Percentiles rank a stretch among this genome's conserved stretches.
Conservation (phyloP, 441 rosid species). For the Pelargonium exstipulatum region DNA sequence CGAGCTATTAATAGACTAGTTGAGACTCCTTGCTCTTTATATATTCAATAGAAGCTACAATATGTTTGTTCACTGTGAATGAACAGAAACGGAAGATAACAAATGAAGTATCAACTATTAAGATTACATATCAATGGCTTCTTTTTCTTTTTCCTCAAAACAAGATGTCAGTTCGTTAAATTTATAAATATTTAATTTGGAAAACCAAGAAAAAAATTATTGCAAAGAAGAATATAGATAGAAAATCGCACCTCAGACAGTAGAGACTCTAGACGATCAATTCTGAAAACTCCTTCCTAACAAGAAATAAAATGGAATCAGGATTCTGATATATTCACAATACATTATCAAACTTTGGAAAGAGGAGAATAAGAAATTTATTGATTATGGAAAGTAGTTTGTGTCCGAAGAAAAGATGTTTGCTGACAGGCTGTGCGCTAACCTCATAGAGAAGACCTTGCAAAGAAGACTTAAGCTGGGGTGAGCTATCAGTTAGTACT, state of each 20-base stretch:
- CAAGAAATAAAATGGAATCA: slow-evolving; percentile 19
- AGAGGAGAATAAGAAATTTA: neutral
- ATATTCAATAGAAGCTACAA: no score
- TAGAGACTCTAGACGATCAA: slow-evolving; percentile 91
- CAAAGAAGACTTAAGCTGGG: slow-evolving; percentile 72
- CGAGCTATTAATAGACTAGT: no score
- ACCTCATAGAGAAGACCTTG: slow-evolving; percentile 81
- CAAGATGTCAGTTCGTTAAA: neutral
- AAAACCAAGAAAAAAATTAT: neutral
- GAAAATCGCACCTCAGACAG: slow-evolving; percentile 60
- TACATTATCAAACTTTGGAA: neutral
- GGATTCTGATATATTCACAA: neutral
- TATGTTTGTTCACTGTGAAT: no score
- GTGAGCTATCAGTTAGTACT: slow-evolving; percentile 82
- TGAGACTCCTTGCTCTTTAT: no score
- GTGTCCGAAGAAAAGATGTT: slow-evolving; percentile 11
- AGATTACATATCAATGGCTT: neutral
- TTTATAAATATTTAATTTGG: neutral
- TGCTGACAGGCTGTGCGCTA: slow-evolving; percentile 10
- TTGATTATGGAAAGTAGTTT: neutral
- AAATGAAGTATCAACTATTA: neutral
- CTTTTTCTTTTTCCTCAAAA: neutral
- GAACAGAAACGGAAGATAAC: neutral
- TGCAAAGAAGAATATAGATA: neutral
- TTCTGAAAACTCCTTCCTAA: slow-evolving; percentile 85